Conservation (phyloP, 192 early-diverging fungal genomes). For the Dimargaris cristalligena region DNA sequence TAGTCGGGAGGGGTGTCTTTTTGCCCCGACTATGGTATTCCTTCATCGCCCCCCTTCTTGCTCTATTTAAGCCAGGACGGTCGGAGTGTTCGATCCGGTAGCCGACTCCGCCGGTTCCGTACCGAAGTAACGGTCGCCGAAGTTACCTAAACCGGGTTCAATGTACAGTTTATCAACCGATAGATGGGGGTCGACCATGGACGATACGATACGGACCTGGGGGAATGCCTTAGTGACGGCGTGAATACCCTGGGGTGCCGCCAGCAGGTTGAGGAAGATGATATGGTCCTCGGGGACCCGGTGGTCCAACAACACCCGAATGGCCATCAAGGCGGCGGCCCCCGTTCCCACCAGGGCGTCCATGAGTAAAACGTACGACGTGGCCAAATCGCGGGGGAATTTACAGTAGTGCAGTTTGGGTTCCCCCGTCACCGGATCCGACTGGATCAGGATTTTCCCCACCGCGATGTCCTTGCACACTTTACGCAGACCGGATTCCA, state of each 20-base stretch:
- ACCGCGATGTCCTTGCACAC: constrained; percentile 65
- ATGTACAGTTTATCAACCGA: constrained; percentile 46
- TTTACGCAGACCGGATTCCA: constrained; percentile 72
- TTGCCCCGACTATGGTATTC: too few species aligned
- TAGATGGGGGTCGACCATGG: constrained; percentile 58
- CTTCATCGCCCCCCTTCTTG: too few species aligned
- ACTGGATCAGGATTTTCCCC: constrained; percentile 85
- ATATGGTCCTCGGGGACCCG: constrained; percentile 71
- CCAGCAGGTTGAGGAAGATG: constrained; percentile 67
- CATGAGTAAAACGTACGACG: constrained; percentile 53
- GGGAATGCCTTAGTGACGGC: constrained; percentile 73
- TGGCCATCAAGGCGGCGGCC: constrained; percentile 89
- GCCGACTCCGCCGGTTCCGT: constrained; percentile 8
- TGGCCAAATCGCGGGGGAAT: constrained; percentile 44
- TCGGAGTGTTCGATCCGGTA: too few species aligned
- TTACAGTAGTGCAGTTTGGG: constrained; percentile 79
- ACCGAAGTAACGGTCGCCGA: constrained; percentile 49
- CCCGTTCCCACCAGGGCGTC: constrained; percentile 87
- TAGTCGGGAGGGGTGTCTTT: too few species aligned
- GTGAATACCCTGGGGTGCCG: constrained; percentile 59
- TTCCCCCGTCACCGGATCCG: constrained; percentile 59
- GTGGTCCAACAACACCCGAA: constrained; percentile 83
- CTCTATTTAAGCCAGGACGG: too few species aligned
- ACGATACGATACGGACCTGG: constrained; percentile 56
- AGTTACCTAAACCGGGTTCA: constrained; percentile 75